These are phyloP conservation scores for Phytophthora hibernalis DNA, from an alignment of 352 stramenopile species.

Conservation along the genomic window DNA sequence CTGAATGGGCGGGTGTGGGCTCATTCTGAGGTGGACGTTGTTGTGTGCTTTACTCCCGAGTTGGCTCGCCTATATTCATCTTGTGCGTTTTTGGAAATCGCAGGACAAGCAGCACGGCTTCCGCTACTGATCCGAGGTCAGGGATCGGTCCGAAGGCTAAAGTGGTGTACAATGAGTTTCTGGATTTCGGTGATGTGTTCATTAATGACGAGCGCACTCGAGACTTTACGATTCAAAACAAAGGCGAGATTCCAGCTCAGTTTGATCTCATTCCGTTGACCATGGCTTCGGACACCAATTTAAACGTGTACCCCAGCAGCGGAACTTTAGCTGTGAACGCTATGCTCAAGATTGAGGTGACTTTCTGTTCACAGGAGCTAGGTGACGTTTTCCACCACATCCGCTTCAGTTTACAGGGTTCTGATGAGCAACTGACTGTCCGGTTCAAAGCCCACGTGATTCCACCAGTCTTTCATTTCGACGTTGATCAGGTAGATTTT, in stretches of 20 bases:
- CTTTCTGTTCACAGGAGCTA: constrained; percentile 88
- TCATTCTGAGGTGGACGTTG: constrained; percentile 92
- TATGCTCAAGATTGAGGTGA: constrained; percentile 85
- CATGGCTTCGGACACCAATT: constrained; percentile 38
- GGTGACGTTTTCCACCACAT: constrained; percentile 90
- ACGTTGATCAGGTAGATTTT: constrained; percentile 92
- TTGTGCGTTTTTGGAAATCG: constrained; percentile 89
- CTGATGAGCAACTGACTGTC: constrained; percentile 80
- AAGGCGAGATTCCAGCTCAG: constrained; percentile 92
- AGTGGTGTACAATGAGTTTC: constrained; percentile 93
- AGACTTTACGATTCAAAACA: constrained; percentile 94
- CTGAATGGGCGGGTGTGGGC: constrained; percentile 92
- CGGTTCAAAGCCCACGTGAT: constrained; percentile 93
- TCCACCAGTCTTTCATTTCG: constrained; percentile 94
- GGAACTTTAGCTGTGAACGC: constrained; percentile 80
- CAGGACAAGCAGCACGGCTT: constrained; percentile 88
- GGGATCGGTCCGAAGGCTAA: constrained; percentile 93
- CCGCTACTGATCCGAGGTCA: constrained; percentile 89
- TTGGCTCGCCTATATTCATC: constrained; percentile 86
- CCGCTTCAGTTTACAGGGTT: constrained; percentile 88
- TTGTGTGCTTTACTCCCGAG: constrained; percentile 89
- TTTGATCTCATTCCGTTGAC: constrained; percentile 67
- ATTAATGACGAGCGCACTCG: constrained; percentile 90
- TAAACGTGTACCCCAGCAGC: constrained; percentile 54
- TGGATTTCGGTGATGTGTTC: constrained; percentile 96